Evolutionary conservation across 352 stramenopile species (phyloP).

Genomic region (Globisporangium nunn): DNA sequence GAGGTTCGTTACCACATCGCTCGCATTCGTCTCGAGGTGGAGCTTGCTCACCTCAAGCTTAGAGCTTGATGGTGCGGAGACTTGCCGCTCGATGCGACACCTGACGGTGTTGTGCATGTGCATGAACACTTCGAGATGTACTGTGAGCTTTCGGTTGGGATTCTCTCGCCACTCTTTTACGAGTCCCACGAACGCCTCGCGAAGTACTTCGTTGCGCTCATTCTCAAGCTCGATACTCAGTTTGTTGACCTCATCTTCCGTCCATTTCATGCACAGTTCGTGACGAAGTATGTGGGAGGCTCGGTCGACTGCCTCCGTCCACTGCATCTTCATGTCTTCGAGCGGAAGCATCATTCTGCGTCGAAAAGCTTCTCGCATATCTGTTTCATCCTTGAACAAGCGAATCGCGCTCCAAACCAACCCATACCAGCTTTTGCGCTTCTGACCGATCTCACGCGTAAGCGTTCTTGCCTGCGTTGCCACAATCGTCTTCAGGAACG

Average conservation of each 20-base stretch:
- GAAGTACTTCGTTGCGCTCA: background rate
- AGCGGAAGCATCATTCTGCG: conserved; percentile 11
- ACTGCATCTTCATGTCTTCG: conserved; percentile 16
- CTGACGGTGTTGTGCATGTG: background rate
- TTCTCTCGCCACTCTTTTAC: background rate
- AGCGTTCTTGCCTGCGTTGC: background rate
- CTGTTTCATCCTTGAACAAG: background rate
- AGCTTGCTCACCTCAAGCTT: conserved; percentile 10
- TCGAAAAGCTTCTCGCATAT: conserved; percentile 3
- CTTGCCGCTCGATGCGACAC: background rate
- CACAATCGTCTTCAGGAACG: conserved; percentile 6
- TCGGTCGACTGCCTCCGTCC: conserved; percentile 23
- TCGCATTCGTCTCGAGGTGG: background rate
- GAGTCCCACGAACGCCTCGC: background rate
- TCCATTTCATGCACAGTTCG: background rate
- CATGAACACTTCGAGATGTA: background rate
- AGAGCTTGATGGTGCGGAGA: background rate
- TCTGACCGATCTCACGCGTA: background rate
- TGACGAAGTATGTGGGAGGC: conserved; percentile 14
- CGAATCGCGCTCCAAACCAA: no score
- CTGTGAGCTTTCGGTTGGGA: background rate
- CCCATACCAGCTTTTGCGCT: background rate
- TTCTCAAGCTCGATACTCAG: background rate
- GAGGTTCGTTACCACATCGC: conserved; percentile 1
- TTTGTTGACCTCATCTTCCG: background rate